Evolutionary conservation across 73 alveolate genomes (phyloP), one percentile per base, ranked within the genome.

Genomic region (Diophrys appendiculata): DNA sequence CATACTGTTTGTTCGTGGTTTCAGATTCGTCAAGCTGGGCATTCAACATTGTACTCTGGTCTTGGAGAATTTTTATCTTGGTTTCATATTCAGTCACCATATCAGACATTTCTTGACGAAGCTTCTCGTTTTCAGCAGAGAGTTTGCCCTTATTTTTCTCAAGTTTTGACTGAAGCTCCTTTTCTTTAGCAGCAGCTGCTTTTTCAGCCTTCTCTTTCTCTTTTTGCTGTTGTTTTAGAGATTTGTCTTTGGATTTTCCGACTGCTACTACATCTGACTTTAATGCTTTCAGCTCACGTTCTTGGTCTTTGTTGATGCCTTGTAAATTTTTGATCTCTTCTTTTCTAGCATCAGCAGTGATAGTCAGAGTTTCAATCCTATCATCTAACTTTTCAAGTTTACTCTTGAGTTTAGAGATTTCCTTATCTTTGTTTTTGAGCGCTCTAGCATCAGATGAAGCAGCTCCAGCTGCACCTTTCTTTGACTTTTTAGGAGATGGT

Each of bases 271-370:
- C 65, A 56, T 53, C 52, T 8, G 69, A 73, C 5, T 75, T 75
- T n/a, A 27, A 26, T 29, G 23, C 8, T 55, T 75, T 75, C 2
- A 75, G 32, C 26, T 75, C 83, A 14, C 83, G 29, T 75, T 75
- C 83, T 27, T 24, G 83, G 11, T 75, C 83, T 75, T 75, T 75
- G 75, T 34, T 75, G 14, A 34, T 75, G 34, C 32, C 32, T 13
- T 70, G 78, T n/a, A 70, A 67, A 30, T 33, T 75, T 33, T 55
- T 75, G 30, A 75, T 28, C 30, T 75, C 83, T 29, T 75, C 83
- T 56, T 75, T 75, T 29, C 70, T 29, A 1, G 78, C 67, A 2
- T 70, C 78, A 14, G 78, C 29, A 2, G 78, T 70, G 78, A 70
- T 70, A 14, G 64, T 70, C 29, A 70, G 78, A 1, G 78, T 70